phyloP scores from a whole-genome alignment of 176 grass and related monocot species.

The Leersia perrieri region DNA sequence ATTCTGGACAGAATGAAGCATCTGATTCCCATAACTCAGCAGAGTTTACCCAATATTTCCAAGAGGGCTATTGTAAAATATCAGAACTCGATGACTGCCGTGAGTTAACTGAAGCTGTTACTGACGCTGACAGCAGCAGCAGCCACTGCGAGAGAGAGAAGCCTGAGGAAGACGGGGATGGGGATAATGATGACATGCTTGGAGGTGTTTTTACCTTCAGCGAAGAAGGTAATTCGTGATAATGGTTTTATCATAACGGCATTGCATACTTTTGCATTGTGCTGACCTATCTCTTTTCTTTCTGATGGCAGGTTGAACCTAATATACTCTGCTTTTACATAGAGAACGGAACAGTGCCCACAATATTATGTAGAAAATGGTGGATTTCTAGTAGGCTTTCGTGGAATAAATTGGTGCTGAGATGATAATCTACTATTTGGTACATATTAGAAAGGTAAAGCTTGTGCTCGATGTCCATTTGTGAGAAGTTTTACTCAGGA shows the following conservation, averaged over 20 bases:
- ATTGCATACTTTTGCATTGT: neutral
- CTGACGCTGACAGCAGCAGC: slow-evolving; percentile 98
- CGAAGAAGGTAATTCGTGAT: slow-evolving; percentile 71
- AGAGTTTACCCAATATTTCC: slow-evolving; percentile 95
- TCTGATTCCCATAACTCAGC: slow-evolving; percentile 66
- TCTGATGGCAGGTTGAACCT: slow-evolving; percentile 59
- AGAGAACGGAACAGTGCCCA: slow-evolving; percentile 36
- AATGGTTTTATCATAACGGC: neutral
- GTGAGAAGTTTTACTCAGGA: slow-evolving; percentile 42
- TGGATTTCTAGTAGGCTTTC: slow-evolving; percentile 45
- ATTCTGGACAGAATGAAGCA: slow-evolving; percentile 50
- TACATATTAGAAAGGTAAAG: slow-evolving; percentile 60
- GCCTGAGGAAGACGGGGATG: slow-evolving; percentile 96
- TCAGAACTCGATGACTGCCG: slow-evolving; percentile 98
- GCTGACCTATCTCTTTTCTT: slow-evolving; percentile 18
- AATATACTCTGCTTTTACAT: slow-evolving; percentile 40
- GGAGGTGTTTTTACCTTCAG: slow-evolving; percentile 97
- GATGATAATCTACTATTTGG: slow-evolving; percentile 32
- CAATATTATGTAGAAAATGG: slow-evolving; percentile 52
- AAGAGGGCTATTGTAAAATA: slow-evolving; percentile 99
- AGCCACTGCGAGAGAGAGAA: slow-evolving; percentile 99
- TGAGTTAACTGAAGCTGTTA: slow-evolving; percentile 99
- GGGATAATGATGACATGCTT: slow-evolving; percentile 93
- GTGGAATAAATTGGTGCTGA: slow-evolving; percentile 53
- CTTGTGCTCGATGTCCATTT: slow-evolving; percentile 30